Conservation (phyloP, 371 early-diverging fungal genomes). For the Batkoa obscura region DNA sequence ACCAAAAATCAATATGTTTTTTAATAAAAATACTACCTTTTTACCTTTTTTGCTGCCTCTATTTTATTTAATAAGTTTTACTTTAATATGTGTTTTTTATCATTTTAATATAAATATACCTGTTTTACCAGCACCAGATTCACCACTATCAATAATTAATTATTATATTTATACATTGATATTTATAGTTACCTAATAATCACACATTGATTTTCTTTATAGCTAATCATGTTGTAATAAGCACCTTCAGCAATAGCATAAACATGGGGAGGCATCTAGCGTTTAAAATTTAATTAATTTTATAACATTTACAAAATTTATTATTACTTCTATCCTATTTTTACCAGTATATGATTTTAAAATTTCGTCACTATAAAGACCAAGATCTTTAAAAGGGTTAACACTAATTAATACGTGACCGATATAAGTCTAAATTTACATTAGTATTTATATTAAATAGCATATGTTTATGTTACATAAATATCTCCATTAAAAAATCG, state of each 20-base stretch:
- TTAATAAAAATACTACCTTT: background rate
- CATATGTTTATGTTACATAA: conserved; percentile 49
- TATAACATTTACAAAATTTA: background rate
- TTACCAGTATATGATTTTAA: conserved; percentile 57
- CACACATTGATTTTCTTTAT: conserved; percentile 95
- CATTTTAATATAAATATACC: conserved; percentile 12
- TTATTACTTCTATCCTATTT: conserved; percentile 54
- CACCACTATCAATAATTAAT: conserved; percentile 31
- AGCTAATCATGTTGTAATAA: conserved; percentile 83
- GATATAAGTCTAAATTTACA: conserved; percentile 50
- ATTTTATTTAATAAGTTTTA: conserved; percentile 15
- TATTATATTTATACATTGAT: background rate
- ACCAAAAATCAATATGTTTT: background rate
- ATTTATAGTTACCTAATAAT: conserved; percentile 46
- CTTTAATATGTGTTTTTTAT: background rate
- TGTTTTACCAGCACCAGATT: conserved; percentile 88
- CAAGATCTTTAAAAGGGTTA: conserved; percentile 69
- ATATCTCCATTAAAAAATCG: conserved; percentile 68
- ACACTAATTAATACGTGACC: conserved; percentile 77
- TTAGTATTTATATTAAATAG: background rate
- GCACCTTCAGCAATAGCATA: conserved; percentile 72
- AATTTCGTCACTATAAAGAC: conserved; percentile 57
- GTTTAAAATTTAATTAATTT: background rate
- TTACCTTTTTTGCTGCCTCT: conserved; percentile 63
- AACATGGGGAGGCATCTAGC: conserved; percentile 65